A percentile compares a stretch with the other conserved stretches of the same genome.
Conservation (phyloP, 495 filamentous ascomycete species). For the Amorphotheca resinae region DNA sequence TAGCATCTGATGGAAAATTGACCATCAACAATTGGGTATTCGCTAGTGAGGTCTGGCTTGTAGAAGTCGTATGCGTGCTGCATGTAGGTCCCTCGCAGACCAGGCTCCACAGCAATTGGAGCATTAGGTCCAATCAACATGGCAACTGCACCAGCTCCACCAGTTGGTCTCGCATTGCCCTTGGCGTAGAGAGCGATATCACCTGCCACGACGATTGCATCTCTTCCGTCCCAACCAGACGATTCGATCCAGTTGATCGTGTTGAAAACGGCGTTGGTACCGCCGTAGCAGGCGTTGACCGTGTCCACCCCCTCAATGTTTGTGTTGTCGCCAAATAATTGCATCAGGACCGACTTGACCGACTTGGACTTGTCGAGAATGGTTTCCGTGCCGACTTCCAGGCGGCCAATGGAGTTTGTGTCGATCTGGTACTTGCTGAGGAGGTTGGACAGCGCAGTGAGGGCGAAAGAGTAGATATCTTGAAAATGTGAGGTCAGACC, state of each 20-base stretch:
- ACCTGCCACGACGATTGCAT: conserved; percentile 87
- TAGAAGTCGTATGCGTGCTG: conserved; percentile 97
- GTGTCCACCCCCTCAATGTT: conserved; percentile 96
- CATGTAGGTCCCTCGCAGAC: conserved; percentile 86
- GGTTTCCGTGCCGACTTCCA: conserved; percentile 98
- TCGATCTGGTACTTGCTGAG: conserved; percentile 91
- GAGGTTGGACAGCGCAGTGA: conserved; percentile 81
- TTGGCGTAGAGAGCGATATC: conserved; percentile 98
- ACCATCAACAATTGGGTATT: conserved; percentile 95
- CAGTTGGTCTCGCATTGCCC: conserved; percentile 87
- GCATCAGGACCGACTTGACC: conserved; percentile 99
- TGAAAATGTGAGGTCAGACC: background rate
- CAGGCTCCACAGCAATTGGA: conserved; percentile 81
- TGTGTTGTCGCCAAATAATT: conserved; percentile 77
- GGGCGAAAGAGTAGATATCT: conserved; percentile 97
- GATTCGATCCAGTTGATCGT: conserved; percentile 96
- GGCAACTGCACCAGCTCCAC: conserved; percentile 88
- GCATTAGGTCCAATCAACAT: conserved; percentile 91
- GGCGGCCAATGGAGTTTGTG: conserved; percentile 73
- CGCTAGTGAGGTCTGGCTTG: conserved; percentile 95
- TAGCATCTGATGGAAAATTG: conserved; percentile 95
- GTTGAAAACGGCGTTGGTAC: conserved; percentile 97
- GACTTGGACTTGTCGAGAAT: conserved; percentile 99
- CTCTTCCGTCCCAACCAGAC: conserved; percentile 90
- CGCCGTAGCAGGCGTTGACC: conserved; percentile 96